Evolutionary conservation across 2,329 filamentous ascomycete species (phyloP).

Genomic region (Ophiosphaerella herpotricha): DNA sequence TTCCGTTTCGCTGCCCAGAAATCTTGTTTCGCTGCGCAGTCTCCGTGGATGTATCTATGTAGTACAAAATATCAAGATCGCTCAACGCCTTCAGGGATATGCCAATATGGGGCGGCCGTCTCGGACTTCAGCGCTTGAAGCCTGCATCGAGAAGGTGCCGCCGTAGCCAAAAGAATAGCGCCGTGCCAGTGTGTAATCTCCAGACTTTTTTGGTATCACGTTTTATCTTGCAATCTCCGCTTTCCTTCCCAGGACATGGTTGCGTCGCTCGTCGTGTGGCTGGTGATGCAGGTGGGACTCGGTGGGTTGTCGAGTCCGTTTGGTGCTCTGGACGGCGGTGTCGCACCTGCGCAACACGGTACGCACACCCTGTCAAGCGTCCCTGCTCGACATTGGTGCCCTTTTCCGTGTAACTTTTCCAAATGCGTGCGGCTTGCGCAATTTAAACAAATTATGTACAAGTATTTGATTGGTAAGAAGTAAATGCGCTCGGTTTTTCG

Average conservation of each 20-base stretch:
- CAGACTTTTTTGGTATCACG: slow-evolving; percentile 3
- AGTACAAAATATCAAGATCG: neutral
- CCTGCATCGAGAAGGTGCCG: slow-evolving; percentile 2
- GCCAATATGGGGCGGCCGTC: slow-evolving; percentile 2
- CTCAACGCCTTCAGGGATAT: slow-evolving; percentile 2
- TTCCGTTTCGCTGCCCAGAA: too few species aligned
- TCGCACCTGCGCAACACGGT: neutral
- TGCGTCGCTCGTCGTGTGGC: neutral
- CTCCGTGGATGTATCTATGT: too few species aligned
- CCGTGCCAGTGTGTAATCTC: slow-evolving; percentile 1
- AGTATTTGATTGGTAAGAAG: neutral
- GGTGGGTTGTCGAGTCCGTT: too few species aligned
- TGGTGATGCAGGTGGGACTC: neutral
- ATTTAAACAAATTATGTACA: neutral
- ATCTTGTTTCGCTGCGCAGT: too few species aligned
- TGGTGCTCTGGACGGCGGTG: neutral
- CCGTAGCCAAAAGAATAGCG: neutral
- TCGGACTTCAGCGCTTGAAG: slow-evolving; percentile 12
- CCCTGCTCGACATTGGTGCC: neutral
- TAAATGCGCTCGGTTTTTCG: neutral
- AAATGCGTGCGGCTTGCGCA: neutral
- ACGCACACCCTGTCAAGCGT: too few species aligned
- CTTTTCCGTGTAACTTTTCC: neutral
- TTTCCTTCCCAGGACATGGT: neutral
- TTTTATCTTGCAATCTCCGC: neutral